Evolutionary conservation across 2,329 filamentous ascomycete species (phyloP).

Genomic region (Fusarium nanum): DNA sequence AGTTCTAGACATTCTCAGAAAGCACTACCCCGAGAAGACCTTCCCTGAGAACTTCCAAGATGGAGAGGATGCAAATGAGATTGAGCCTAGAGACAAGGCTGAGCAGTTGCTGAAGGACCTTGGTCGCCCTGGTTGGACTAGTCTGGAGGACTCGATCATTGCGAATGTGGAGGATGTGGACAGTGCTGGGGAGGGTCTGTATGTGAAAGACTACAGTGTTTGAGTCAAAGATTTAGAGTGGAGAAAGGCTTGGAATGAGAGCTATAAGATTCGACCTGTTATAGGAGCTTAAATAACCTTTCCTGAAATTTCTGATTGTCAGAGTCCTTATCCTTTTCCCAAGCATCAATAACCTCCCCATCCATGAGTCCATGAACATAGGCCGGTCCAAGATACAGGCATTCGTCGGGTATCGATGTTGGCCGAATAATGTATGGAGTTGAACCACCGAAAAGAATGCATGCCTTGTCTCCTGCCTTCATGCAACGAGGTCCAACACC

Average conservation of each 20-base stretch:
- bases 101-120: conserved; percentile 22
- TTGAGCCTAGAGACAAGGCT: conserved; percentile 21
- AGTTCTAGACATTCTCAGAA: conserved; percentile 49
- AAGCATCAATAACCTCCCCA: neutral
- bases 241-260: rapidly evolving
- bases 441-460: neutral
- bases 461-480: neutral
- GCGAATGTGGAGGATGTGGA: neutral
- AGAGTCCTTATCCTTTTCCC: neutral
- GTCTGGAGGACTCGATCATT: conserved; percentile 13
- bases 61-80: conserved; percentile 24
- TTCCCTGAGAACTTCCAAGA: conserved; percentile 43
- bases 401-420: rapidly evolving
- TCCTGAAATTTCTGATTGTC: neutral
- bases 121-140: conserved; percentile 31
- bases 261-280: too few species aligned
- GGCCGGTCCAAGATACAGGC: neutral
- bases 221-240: neutral
- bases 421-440: neutral
- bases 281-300: rapidly evolving
- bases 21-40: conserved; percentile 27
- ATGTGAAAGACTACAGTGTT: neutral
- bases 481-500: neutral
- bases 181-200: neutral
- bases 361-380: neutral